phyloP scores from a whole-genome alignment of 176 grass and related monocot species.

The Thinopyrum elongatum region DNA sequence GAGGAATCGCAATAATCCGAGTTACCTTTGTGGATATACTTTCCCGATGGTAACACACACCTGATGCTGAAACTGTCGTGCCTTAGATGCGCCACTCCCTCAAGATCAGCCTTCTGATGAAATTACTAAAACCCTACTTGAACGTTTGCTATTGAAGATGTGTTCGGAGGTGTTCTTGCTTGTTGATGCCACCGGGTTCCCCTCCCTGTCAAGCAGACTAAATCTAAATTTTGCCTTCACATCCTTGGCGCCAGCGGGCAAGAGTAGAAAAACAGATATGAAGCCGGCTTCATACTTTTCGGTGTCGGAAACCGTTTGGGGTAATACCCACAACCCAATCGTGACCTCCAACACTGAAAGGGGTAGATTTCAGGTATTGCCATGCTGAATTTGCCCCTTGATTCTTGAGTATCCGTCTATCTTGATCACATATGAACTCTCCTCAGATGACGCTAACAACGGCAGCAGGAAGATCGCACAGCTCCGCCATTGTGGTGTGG shows the following conservation, averaged over 20 bases:
- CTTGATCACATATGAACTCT: background rate
- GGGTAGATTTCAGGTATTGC: background rate
- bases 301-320: background rate
- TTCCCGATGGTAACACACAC: background rate
- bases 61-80: background rate
- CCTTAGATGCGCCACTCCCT: background rate
- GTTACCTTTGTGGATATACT: background rate
- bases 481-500: background rate
- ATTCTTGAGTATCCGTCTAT: background rate
- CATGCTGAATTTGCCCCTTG: background rate
- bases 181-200: background rate
- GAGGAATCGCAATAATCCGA: background rate
- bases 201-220: background rate
- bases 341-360: background rate
- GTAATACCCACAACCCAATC: background rate
- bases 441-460: background rate
- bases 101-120: too few relatives aligned
- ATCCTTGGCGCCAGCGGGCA: background rate
- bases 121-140: too few relatives aligned
- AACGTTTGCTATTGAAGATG: too few relatives aligned
- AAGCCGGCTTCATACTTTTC: background rate
- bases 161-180: too few relatives aligned
- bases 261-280: background rate
- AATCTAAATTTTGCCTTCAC: background rate
- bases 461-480: background rate